These are phyloP conservation scores for Racocetra persica DNA, from an alignment of 371 early-diverging fungal genomes.

Conservation along the genomic window DNA sequence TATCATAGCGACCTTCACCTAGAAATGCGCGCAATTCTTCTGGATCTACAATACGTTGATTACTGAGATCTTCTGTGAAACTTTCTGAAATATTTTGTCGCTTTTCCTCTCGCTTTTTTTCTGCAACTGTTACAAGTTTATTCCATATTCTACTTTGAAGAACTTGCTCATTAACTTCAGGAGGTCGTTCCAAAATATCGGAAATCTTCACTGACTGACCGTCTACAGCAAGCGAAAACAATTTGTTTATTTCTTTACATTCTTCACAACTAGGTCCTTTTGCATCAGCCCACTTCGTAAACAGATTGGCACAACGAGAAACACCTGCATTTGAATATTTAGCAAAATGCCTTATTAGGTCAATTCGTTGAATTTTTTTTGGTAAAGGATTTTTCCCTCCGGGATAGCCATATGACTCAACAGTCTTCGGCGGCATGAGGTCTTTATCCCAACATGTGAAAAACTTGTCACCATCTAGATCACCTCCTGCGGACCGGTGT, in stretches of 20 bases:
- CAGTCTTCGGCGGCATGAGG: slow-evolving; percentile 35
- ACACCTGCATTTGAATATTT: neutral
- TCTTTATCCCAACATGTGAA: slow-evolving; percentile 33
- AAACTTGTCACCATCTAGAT: slow-evolving; percentile 85
- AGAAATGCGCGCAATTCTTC: neutral
- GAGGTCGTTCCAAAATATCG: neutral
- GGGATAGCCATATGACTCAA: slow-evolving; percentile 2
- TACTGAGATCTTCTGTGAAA: neutral
- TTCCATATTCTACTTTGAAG: slow-evolving; percentile 1
- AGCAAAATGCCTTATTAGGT: neutral
- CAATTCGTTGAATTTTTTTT: neutral
- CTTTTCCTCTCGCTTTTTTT: neutral
- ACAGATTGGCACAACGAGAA: neutral
- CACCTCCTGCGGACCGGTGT: slow-evolving; percentile 77
- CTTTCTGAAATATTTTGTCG: neutral
- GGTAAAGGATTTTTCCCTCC: neutral
- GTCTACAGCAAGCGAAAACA: slow-evolving; percentile 1
- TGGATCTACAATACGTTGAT: neutral
- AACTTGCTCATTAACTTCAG: neutral
- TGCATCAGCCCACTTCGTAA: slow-evolving; percentile 6
- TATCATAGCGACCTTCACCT: neutral
- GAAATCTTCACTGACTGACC: neutral
- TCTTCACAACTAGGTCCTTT: neutral
- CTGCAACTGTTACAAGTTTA: neutral
- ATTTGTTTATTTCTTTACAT: slow-evolving; percentile 1